Conservation (phyloP, 441 rosid genomes). For the Kokia cookei region DNA sequence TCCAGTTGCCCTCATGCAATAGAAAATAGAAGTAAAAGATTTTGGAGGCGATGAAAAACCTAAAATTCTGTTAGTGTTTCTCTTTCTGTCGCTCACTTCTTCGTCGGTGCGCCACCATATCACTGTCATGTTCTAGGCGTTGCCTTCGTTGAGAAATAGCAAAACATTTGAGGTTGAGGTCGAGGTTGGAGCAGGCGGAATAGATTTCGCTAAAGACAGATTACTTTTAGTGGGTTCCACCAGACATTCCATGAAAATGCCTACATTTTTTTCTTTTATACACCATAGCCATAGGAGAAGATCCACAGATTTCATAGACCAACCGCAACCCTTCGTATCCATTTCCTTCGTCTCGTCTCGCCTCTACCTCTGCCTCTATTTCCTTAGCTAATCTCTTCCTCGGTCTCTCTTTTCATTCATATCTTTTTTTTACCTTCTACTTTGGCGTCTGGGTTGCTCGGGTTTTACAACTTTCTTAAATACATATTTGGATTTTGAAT, state of each 20-base stretch:
- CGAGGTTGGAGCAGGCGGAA: too few species aligned
- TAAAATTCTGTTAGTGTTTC: neutral
- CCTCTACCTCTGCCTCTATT: conserved; percentile 10
- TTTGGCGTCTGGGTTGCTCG: conserved; percentile 8
- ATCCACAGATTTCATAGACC: conserved; percentile 41
- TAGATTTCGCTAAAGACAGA: neutral
- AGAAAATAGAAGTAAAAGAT: neutral
- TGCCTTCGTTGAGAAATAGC: neutral
- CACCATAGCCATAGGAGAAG: neutral
- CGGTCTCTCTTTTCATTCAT: neutral
- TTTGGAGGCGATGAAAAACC: neutral
- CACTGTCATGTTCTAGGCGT: neutral
- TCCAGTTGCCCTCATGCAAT: too few species aligned
- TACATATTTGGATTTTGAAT: neutral
- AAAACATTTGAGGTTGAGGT: neutral
- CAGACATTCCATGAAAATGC: neutral
- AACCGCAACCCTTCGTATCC: conserved; percentile 43
- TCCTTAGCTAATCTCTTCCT: conserved; percentile 11
- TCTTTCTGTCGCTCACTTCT: neutral
- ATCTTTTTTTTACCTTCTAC: neutral
- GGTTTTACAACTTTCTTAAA: neutral
- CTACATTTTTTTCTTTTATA: neutral
- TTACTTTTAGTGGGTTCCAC: neutral
- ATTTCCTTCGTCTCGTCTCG: conserved; percentile 3
- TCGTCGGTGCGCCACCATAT: neutral